Base-by-base conservation (phyloP, 306 rosid genomes). In the Castanea mollissima region DNA sequence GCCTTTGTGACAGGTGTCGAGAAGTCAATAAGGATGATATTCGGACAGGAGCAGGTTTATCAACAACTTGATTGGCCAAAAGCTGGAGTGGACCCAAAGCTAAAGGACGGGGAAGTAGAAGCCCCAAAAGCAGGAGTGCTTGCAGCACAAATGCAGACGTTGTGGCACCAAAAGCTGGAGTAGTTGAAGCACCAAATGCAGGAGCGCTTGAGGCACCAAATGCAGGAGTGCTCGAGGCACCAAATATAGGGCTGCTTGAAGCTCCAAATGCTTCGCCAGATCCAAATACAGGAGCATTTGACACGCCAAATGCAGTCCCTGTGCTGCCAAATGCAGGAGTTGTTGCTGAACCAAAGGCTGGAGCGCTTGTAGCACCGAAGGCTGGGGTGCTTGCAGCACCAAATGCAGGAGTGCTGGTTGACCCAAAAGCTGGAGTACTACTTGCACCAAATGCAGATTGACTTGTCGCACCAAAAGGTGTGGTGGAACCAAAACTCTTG, bases 1-100 rank as follows among this genome's bases (percentile, higher is more conserved):
- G 90, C 81, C 97, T 87, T 68, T 96, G 98, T 38, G 97, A 90
- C 74, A 96, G 88, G 84, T 93, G 98, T n/a, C 94, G 92, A 81
- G 99, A 87, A 69, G 99, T 93, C 90, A 96, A 85, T 70, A 96
- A 79, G 25, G 97, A 85, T 16, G 97, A 90, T 83, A 93, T 86
- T 84, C 93, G 90, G 78, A 86, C 87, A 62, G 96, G 87, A 35
- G 94, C 91, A 60, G 98, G 89, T 81, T 90, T 96, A 86, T 96
- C 98, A 27, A 80, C 77, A 89, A 49, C 15, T 13, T 12, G 54
- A 97, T 90, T 74, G 90, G 7, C 54, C 54, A 49, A 49, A 49
- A 49, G 54, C 54, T 49, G 54, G 15, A 49, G 54, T 12, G 54
- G 54, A 49, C 16, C 54, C 54, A 49, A 49, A 97, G 57, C 98